Evolutionary conservation across 1,284 basidiomycete genomes (phyloP).

Genomic region (Ustilago curta): DNA sequence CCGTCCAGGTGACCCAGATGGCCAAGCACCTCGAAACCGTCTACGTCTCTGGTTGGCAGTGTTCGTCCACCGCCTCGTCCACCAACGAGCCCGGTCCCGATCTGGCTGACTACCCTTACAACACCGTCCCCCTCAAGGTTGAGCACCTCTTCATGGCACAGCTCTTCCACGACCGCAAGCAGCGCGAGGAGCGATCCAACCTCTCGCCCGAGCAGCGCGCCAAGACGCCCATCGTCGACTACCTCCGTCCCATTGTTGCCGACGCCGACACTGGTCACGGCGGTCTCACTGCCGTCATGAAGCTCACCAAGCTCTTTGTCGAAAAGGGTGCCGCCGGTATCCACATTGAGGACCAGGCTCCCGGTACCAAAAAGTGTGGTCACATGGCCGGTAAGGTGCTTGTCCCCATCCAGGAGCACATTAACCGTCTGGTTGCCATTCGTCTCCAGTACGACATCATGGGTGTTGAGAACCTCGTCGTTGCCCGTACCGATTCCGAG

Average conservation of each 20-base stretch:
- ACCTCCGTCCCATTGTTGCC: constrained; percentile 71
- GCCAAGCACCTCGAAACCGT: constrained; percentile 70
- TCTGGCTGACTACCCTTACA: constrained; percentile 74
- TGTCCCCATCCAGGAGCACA: constrained; percentile 79
- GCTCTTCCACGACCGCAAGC: constrained; percentile 76
- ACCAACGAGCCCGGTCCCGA: constrained; percentile 70
- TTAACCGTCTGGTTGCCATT: constrained; percentile 82
- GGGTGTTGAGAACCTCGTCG: constrained; percentile 81
- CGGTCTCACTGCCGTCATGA: constrained; percentile 95
- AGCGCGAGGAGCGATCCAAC: constrained; percentile 73
- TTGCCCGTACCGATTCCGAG: constrained; percentile 83
- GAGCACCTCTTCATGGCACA: constrained; percentile 77
- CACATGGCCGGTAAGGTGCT: constrained; percentile 81
- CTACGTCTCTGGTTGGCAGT: constrained; percentile 70
- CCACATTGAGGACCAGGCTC: constrained; percentile 90
- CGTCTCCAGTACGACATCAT: constrained; percentile 83
- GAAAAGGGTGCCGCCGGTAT: constrained; percentile 90
- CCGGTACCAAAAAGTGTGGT: constrained; percentile 79
- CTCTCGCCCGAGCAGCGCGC: constrained; percentile 77
- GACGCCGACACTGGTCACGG: constrained; percentile 79
- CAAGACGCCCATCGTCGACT: constrained; percentile 70
- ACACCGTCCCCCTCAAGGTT: constrained; percentile 77
- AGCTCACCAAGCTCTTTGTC: constrained; percentile 90
- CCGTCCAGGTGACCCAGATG: constrained; percentile 81
- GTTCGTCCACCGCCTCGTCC: constrained; percentile 65